Percentiles rank a stretch among this genome's conserved stretches.
phyloP scores from a whole-genome alignment of 73 alveolate species.

The Paramecium biaurelia region DNA sequence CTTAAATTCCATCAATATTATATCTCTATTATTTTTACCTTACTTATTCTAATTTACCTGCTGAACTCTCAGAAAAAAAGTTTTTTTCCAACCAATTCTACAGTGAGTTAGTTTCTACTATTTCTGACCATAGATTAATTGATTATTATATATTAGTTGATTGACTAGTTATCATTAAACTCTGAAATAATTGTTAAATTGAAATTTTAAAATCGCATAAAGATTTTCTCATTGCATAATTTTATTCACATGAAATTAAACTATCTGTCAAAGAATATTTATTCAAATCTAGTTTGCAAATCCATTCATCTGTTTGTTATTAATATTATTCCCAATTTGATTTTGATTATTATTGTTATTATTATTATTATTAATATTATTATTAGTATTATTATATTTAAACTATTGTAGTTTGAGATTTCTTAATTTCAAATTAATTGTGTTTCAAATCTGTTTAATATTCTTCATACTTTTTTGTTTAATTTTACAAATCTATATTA shows the following conservation, averaged over 20 bases:
- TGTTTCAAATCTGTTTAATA: background rate
- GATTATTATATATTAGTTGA: slow-evolving; percentile 1
- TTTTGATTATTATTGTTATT: background rate
- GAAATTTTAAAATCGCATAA: background rate
- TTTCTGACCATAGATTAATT: background rate
- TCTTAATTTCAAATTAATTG: background rate
- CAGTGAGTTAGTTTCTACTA: background rate
- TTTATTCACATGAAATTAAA: background rate
- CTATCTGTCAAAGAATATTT: background rate
- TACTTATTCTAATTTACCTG: background rate
- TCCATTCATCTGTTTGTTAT: background rate
- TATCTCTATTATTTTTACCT: background rate
- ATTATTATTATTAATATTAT: background rate
- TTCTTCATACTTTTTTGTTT: background rate
- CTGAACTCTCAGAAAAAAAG: background rate
- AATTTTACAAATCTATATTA: background rate
- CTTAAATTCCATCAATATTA: background rate
- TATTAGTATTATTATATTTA: background rate
- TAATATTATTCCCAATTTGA: background rate
- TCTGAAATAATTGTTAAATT: background rate
- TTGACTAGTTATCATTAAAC: background rate
- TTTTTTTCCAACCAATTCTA: background rate
- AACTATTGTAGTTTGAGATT: background rate
- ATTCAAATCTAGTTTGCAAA: background rate
- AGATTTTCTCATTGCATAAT: background rate